Conservation (phyloP, 1,284 basidiomycete genomes). For the Ceratobasidium sp. region DNA sequence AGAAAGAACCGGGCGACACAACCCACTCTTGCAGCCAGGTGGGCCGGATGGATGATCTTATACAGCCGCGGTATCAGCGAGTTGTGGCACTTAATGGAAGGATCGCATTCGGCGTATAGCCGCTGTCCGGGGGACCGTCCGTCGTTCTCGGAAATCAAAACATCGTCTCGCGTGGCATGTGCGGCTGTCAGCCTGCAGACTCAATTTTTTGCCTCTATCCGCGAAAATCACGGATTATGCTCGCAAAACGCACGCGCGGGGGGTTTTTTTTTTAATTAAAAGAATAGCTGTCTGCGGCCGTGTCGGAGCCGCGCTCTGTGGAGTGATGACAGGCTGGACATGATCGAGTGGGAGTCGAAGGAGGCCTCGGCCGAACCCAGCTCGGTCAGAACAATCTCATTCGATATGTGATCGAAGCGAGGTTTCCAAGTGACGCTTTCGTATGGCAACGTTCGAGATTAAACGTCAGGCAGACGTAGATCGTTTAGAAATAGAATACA, state of each 20-base stretch:
- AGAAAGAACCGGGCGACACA: background rate
- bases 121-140: too few species aligned
- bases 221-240: conserved; percentile 3
- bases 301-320: conserved; percentile 6
- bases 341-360: background rate
- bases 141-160: too few species aligned
- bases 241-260: background rate
- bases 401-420: background rate
- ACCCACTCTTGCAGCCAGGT: too few species aligned
- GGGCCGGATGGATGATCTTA: background rate
- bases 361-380: background rate
- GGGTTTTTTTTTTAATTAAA: too few species aligned
- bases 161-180: conserved; percentile 2
- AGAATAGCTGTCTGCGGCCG: background rate
- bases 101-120: too few species aligned
- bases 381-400: conserved; percentile 23
- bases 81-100: background rate
- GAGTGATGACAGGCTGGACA: background rate
- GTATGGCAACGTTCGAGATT: background rate
- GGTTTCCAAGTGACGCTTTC: background rate
- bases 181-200: background rate
- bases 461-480: background rate
- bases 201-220: background rate
- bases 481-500: conserved; percentile 7
- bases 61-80: background rate